Conservation (phyloP, 345 rosid genomes). For the Orychophragmus violaceus region DNA sequence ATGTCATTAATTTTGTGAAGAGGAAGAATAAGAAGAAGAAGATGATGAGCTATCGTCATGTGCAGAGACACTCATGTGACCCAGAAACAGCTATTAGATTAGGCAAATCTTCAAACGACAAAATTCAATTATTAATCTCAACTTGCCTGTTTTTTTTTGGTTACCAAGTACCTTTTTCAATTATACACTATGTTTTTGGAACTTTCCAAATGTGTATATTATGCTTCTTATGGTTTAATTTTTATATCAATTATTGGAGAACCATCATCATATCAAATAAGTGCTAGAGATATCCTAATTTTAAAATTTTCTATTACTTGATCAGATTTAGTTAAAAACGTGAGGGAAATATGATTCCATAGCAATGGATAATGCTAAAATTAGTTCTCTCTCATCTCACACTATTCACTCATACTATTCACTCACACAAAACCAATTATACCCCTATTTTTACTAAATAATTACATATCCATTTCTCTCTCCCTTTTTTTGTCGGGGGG, state of each 20-base stretch:
- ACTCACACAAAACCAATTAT: too few species aligned
- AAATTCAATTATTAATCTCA: constrained; percentile 17
- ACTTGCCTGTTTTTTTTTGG: background rate
- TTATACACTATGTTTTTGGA: background rate
- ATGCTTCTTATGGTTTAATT: background rate
- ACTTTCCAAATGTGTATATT: constrained; percentile 8
- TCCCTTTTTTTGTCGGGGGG: too few species aligned
- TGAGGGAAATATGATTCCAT: too few species aligned
- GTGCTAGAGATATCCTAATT: background rate
- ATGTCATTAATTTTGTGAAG: constrained; percentile 25
- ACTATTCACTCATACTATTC: too few species aligned
- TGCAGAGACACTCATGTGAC: constrained; percentile 30
- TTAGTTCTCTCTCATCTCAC: too few species aligned
- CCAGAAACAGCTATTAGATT: constrained; percentile 18
- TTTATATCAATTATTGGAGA: background rate
- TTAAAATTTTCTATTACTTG: background rate
- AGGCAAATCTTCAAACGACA: constrained; percentile 20
- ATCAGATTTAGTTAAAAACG: background rate
- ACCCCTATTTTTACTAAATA: too few species aligned
- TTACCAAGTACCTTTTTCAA: background rate
- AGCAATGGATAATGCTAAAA: too few species aligned
- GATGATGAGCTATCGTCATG: constrained; percentile 15
- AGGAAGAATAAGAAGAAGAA: background rate
- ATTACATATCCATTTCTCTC: too few species aligned
- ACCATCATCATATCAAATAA: background rate